Conservation (phyloP, 495 filamentous ascomycete species). For the Immersiella caudata region DNA sequence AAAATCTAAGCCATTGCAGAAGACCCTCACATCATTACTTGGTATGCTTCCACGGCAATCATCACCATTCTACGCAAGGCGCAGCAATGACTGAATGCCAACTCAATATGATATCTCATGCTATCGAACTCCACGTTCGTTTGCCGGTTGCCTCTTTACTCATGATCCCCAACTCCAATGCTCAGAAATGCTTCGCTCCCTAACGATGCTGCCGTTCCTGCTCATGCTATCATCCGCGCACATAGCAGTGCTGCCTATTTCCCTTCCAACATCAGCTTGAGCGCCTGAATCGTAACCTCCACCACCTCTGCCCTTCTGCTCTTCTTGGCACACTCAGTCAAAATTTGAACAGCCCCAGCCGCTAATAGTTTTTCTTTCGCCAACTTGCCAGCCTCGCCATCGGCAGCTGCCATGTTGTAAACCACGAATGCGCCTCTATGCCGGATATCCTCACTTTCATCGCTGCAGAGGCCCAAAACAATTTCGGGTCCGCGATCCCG, state of each 20-base stretch:
- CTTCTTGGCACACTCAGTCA: slow-evolving; percentile 66
- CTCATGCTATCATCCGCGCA: not conserved
- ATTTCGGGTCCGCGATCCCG: slow-evolving; percentile 69
- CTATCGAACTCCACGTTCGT: not conserved
- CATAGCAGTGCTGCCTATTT: not conserved
- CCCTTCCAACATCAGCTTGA: slow-evolving; percentile 60
- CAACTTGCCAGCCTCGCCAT: slow-evolving; percentile 54
- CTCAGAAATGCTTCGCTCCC: not conserved
- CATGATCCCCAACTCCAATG: slow-evolving; percentile 5
- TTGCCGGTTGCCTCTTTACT: not conserved
- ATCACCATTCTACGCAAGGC: no score
- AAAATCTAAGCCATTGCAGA: no score
- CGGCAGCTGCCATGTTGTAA: slow-evolving; percentile 59
- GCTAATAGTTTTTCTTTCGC: slow-evolving; percentile 50
- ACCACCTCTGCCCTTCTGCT: slow-evolving; percentile 65
- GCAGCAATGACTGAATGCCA: no score
- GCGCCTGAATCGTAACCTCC: slow-evolving; percentile 62
- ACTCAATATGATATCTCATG: no score
- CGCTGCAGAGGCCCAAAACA: slow-evolving; percentile 71
- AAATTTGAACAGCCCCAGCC: slow-evolving; percentile 58
- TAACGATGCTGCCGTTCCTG: not conserved
- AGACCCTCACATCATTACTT: no score
- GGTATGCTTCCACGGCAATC: no score
- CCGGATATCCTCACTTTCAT: slow-evolving; percentile 72
- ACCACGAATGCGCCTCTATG: slow-evolving; percentile 81